Base-by-base conservation (phyloP, 495 filamentous ascomycete species). In the Thozetella sp. region DNA sequence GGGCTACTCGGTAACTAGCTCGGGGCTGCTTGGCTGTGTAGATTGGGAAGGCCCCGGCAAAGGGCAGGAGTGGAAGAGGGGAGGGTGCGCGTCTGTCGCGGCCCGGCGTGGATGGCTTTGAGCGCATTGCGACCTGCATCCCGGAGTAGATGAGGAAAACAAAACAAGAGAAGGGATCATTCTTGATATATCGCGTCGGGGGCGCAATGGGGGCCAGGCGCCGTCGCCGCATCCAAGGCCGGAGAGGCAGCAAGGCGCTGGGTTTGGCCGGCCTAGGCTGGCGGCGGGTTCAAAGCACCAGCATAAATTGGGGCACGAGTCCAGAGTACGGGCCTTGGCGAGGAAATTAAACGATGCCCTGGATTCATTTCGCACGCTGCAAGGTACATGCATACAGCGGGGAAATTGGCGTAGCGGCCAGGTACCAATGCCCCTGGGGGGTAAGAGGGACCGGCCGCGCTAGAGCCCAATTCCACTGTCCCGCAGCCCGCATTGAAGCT, bases 391-490 rank as follows among this genome's bases (percentile, higher is more conserved):
- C 43, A 48, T 48, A 10, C 43, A 10, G 3, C 43, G n/a, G 43
- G 43, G 43, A 48, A 19, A 48, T 48, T 48, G 43, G 43, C n/a
- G n/a, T 13, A 19, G 9, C 4, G 43, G 9, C 10, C 12, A 48
- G 12, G 43, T 48, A 48, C 43, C 43, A n/a, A n/a, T 4, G 4
- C 4, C 10, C 43, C 43, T n/a, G n/a, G n/a, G n/a, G n/a, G n/a
- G 20, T 48, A 15, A 13, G 43, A 20, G 43, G 43, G 43, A 20
- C 10, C 9, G 43, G 43, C 43, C 3, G 43, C 43, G 43, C 43
- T 48, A 48, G 43, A 48, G 43, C 43, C 43, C 43, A 48, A 48
- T 48, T 48, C 43, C 43, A 48, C 43, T 48, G 43, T 48, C 43
- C 43, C 9, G 43, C 43, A 48, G 43, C 11, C 43, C 43, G 43